phyloP scores from a whole-genome alignment of 1,284 basidiomycete species.

The Clitocybe nebularis region DNA sequence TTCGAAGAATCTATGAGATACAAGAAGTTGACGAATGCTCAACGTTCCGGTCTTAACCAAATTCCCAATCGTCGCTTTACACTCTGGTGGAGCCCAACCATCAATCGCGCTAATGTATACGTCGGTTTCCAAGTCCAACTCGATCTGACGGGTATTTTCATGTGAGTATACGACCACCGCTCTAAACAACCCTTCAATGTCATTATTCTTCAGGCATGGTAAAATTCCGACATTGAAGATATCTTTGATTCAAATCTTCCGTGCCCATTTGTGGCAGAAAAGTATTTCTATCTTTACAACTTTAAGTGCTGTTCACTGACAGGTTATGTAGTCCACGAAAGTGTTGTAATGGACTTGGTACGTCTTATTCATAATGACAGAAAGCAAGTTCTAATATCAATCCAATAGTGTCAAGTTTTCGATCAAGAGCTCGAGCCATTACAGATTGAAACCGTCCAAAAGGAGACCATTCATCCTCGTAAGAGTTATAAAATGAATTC shows the following conservation, averaged over 20 bases:
- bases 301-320: conserved; percentile 12
- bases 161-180: conserved; percentile 37
- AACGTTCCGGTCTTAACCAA: conserved; percentile 94
- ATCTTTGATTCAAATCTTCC: conserved; percentile 99
- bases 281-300: conserved; percentile 45
- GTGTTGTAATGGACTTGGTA: conserved; percentile 95
- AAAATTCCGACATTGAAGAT: conserved; percentile 98
- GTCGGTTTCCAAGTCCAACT: conserved; percentile 99
- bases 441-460: conserved; percentile 99
- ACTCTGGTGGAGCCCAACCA: conserved; percentile 98
- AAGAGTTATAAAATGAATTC: conserved; percentile 99
- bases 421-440: conserved; percentile 98
- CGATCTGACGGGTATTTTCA: conserved; percentile 93
- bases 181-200: conserved; percentile 8
- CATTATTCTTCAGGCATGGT: conserved; percentile 83
- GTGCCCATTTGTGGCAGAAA: conserved; percentile 99
- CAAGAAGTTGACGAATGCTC: conserved; percentile 94
- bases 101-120: conserved; percentile 98
- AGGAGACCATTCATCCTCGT: conserved; percentile 98
- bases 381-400: conserved; percentile 1
- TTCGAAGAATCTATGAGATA: conserved; percentile 98
- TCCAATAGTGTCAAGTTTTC: conserved; percentile 85
- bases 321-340: conserved; percentile 62
- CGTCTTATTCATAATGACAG: conserved; percentile 25
- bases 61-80: conserved; percentile 99